Percentiles rank a stretch among this genome's conserved stretches.
These are phyloP conservation scores for Comarum palustre DNA, from an alignment of 306 rosid genomes.

Conservation along the genomic window DNA sequence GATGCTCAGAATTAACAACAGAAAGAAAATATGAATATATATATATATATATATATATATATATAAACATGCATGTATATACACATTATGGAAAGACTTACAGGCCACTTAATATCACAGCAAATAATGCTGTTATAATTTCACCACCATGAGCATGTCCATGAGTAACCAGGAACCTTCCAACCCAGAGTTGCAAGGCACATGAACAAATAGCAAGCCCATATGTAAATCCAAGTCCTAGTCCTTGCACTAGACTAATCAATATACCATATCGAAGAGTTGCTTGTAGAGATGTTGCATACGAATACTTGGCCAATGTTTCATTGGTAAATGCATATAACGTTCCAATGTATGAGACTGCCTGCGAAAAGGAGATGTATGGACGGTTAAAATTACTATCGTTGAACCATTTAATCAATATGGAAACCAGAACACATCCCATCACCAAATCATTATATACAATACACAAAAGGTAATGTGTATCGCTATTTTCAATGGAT, in stretches of 20 bases:
- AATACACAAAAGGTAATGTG: neutral
- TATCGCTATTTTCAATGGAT: neutral
- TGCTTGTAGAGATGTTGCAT: slow-evolving; percentile 97
- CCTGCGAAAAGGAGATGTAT: slow-evolving; percentile 55
- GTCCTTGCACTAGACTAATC: slow-evolving; percentile 99
- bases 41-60: too few relatives aligned
- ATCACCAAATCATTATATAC: neutral
- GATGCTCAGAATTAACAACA: slow-evolving; percentile 12
- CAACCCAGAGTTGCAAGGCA: slow-evolving; percentile 99
- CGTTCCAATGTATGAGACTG: slow-evolving; percentile 88
- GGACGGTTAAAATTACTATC: slow-evolving; percentile 28
- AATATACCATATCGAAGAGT: slow-evolving; percentile 96
- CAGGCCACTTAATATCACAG: slow-evolving; percentile 99
- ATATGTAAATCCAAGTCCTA: slow-evolving; percentile 98
- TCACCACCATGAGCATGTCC: slow-evolving; percentile 86
- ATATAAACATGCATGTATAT: neutral
- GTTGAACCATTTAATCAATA: slow-evolving; percentile 25
- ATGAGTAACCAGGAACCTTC: slow-evolving; percentile 68
- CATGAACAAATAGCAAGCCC: slow-evolving; percentile 99
- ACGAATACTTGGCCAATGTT: slow-evolving; percentile 95
- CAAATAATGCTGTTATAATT: slow-evolving; percentile 87
- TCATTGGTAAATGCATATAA: slow-evolving; percentile 93
- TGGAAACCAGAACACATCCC: neutral
- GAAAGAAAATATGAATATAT: too few relatives aligned
- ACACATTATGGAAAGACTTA: slow-evolving; percentile 39